A percentile compares a stretch with the other conserved stretches of the same genome.
phyloP scores from a whole-genome alignment of 805 yeast genomes.

The Barnettozyma sp. region DNA sequence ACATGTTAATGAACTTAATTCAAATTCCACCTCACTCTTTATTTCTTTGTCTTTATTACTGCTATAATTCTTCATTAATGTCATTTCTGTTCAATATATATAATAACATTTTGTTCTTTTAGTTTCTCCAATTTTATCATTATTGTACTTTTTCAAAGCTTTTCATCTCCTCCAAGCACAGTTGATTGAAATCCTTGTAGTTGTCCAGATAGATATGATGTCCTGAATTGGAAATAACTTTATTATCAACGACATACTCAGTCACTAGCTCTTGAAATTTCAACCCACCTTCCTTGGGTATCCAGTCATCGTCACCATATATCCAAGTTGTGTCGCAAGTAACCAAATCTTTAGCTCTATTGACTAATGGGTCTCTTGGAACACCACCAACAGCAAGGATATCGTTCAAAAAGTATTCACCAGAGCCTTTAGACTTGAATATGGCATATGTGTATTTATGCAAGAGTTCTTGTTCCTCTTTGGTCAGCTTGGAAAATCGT shows the following conservation, averaged over 20 bases:
- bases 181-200: slow-evolving; percentile 42
- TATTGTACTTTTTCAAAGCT: no score
- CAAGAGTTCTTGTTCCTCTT: slow-evolving; percentile 41
- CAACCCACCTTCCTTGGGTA: slow-evolving; percentile 37
- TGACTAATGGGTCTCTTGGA: slow-evolving; percentile 67
- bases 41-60: neutral
- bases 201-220: slow-evolving; percentile 80
- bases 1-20: no score
- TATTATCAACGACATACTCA: slow-evolving; percentile 27
- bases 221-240: slow-evolving; percentile 51
- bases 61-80: neutral
- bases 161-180: slow-evolving; percentile 47
- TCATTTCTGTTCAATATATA: no score
- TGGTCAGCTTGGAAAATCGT: slow-evolving; percentile 57
- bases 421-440: slow-evolving; percentile 83
- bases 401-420: slow-evolving; percentile 85
- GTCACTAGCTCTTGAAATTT: slow-evolving; percentile 26
- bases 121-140: no score
- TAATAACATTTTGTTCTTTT: no score
- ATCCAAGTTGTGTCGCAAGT: slow-evolving; percentile 69
- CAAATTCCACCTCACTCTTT: no score
- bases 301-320: slow-evolving; percentile 79
- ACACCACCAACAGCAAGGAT: slow-evolving; percentile 86
- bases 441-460: slow-evolving; percentile 80
- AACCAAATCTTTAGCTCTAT: slow-evolving; percentile 32